Evolutionary conservation across 306 rosid species (phyloP).

Genomic region (Quercus aquifolioides): DNA sequence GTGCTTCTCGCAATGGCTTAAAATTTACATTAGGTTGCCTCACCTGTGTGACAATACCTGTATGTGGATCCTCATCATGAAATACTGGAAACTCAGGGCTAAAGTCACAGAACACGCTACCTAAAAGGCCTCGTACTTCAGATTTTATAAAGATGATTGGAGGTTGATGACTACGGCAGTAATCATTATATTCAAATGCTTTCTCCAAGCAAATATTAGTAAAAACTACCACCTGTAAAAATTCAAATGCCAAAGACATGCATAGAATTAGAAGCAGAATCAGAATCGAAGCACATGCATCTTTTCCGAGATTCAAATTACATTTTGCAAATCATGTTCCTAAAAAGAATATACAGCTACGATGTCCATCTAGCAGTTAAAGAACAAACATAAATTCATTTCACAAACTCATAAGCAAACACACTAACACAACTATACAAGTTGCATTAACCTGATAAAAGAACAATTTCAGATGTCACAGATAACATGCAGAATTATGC

Average conservation of each 20-base stretch:
- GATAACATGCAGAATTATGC: too few species aligned
- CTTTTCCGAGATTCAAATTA: neutral
- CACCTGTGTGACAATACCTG: conserved; percentile 82
- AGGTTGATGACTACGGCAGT: conserved; percentile 83
- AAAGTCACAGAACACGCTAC: conserved; percentile 87
- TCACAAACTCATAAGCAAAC: too few species aligned
- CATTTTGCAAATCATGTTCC: too few species aligned
- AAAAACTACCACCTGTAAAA: conserved; percentile 68
- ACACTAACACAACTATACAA: too few species aligned
- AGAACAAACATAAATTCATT: too few species aligned
- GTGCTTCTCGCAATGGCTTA: conserved; percentile 68
- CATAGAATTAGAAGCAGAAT: neutral
- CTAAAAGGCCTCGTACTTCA: conserved; percentile 90
- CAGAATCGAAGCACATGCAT: neutral
- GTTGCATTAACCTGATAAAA: too few species aligned
- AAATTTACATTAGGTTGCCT: conserved; percentile 76
- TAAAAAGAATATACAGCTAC: too few species aligned
- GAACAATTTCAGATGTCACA: too few species aligned
- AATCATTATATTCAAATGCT: conserved; percentile 73
- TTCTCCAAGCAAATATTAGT: conserved; percentile 60
- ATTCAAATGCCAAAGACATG: neutral
- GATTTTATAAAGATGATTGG: conserved; percentile 78
- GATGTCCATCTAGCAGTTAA: too few species aligned
- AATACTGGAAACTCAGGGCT: conserved; percentile 84
- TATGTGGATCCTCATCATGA: conserved; percentile 85